Base-by-base conservation (phyloP, 176 grass and related monocot genomes). In the Oryza nivara region DNA sequence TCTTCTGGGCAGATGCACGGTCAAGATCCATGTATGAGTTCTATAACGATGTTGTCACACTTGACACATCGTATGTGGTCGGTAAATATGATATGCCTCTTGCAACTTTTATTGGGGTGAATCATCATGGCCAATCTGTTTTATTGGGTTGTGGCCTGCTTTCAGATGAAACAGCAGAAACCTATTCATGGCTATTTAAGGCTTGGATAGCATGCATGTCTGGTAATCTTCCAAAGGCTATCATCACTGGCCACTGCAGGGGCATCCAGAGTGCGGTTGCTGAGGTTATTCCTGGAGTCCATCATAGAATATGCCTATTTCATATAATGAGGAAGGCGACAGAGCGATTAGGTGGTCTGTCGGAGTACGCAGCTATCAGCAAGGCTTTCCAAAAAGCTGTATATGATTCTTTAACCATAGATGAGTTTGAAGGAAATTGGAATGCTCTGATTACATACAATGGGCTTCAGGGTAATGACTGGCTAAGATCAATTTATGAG, bases 171-270 rank as follows among this genome's bases (percentile, higher is more conserved):
- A 96, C 88, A 72, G 82, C 90, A 20, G 96, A 98, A 91, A 90
- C 93, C 4, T 96, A 96, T 86, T 77, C 89, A 56, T 98, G 93
- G 96, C 70, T 95, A 54, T 72, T 98, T 82, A 98, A 98, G 80
- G 83, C 89, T 69, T 98, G 91, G 91, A 90, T 98, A 83, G 96
- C 96, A 47, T 98, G 96, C 81, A 98, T 95, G 93, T 88, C 88
- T 13, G 96, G 93, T 32, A 88, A 90, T 87, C 86, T 96, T 72
- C 96, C 96, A 26, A 95, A 84, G 73, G 93, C 91, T 69, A 72
- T 99, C 44, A 89, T 99, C 47, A 96, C 91, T 85, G 89, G 95
- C 83, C 90, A 91, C 47, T 96, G 89, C 64, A 95, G 84, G 71
- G 86, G 83, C 77, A 85, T 99, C 68, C 96, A 94, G 69, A 92